These are phyloP conservation scores for Teratosphaeria viscida DNA, from an alignment of 2,329 filamentous ascomycete genomes.

Conservation along the genomic window DNA sequence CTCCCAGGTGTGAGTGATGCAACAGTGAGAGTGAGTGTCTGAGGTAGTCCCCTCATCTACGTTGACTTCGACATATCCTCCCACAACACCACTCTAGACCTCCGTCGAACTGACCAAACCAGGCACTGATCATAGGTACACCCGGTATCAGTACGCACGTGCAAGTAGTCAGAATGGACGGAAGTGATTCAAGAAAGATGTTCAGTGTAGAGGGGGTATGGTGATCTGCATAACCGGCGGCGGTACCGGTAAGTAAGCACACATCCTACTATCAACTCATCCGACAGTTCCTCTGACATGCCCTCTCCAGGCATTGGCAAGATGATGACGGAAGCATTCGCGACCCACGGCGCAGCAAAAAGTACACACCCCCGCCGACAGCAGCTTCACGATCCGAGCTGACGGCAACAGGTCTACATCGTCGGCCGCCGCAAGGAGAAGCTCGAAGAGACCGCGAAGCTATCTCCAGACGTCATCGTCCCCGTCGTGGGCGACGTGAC, in stretches of 20 bases:
- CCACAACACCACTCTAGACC: neutral
- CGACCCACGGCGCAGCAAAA: constrained; percentile 40
- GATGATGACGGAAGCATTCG: constrained; percentile 36
- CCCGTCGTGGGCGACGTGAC: constrained; percentile 36
- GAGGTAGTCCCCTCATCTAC: too few species aligned
- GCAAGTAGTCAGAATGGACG: neutral
- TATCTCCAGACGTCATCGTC: constrained; percentile 26
- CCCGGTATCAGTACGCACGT: neutral
- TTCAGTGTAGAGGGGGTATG: constrained; percentile 45
- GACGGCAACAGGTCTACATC: constrained; percentile 29
- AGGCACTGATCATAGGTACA: neutral
- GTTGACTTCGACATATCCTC: neutral
- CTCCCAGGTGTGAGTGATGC: neutral
- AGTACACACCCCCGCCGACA: constrained; percentile 18
- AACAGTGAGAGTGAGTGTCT: neutral
- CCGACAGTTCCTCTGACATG: neutral
- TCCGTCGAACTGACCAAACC: neutral
- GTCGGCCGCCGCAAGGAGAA: constrained; percentile 39
- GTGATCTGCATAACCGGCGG: constrained; percentile 46
- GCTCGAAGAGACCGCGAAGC: constrained; percentile 35
- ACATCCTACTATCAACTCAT: neutral
- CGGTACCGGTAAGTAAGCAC: constrained; percentile 33
- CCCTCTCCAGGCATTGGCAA: constrained; percentile 34
- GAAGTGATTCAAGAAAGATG: constrained; percentile 15
- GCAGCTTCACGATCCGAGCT: neutral